phyloP scores from a whole-genome alignment of 2,329 filamentous ascomycete species.

The Colletotrichum liaoningense region DNA sequence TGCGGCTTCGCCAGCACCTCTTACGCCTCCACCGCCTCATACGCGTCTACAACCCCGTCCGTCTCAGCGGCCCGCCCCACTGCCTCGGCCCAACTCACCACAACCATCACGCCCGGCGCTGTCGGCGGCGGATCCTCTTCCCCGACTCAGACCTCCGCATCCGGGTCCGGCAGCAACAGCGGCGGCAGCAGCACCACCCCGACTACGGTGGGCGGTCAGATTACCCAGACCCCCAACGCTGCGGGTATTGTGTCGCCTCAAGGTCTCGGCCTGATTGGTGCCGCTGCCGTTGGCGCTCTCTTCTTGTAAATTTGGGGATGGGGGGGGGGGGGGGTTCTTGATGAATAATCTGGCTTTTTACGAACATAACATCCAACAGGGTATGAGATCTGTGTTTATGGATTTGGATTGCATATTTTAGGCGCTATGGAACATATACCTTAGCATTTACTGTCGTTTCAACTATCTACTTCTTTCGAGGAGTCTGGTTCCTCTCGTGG shows the following conservation, averaged over 20 bases:
- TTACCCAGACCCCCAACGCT: conserved; percentile 27
- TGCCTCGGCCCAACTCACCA: conserved; percentile 35
- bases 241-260: conserved; percentile 21
- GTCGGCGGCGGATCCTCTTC: conserved; percentile 23
- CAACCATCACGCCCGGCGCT: conserved; percentile 32
- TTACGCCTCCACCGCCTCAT: conserved; percentile 31
- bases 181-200: neutral
- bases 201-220: neutral
- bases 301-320: conserved; percentile 11
- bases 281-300: conserved; percentile 28
- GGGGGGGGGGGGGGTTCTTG: too few relatives aligned
- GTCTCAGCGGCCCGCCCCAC: conserved; percentile 34
- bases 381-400: neutral
- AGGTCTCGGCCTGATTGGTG: conserved; percentile 28
- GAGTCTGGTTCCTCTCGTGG: neutral
- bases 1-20: conserved; percentile 38
- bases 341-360: neutral
- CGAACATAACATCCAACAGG: neutral
- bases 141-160: conserved; percentile 19
- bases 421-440: conserved; percentile 8
- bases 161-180: conserved; percentile 7
- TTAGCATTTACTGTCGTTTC: conserved; percentile 27
- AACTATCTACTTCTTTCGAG: neutral
- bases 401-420: neutral
- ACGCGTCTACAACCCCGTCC: conserved; percentile 27